These are phyloP conservation scores for Pleoardoris graminearum DNA, from an alignment of 2,329 filamentous ascomycete genomes.

Conservation along the genomic window DNA sequence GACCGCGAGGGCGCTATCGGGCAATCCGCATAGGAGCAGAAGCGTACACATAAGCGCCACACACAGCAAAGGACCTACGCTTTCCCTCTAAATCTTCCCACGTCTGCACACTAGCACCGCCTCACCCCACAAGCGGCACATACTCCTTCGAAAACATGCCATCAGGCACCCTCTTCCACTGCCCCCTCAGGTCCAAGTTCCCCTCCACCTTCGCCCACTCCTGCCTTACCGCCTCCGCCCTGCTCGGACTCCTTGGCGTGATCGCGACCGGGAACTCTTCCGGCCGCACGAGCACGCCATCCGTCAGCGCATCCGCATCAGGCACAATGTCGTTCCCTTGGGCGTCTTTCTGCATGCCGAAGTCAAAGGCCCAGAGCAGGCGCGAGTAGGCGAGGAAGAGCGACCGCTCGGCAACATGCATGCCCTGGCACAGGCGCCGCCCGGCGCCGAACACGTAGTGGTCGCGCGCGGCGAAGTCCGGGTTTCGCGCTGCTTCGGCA, in stretches of 20 bases:
- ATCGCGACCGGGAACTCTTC: constrained; percentile 17
- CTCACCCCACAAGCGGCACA: background rate
- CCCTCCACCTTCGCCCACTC: constrained; percentile 20
- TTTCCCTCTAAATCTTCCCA: too few species aligned
- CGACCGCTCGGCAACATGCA: constrained; percentile 36
- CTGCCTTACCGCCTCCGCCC: constrained; percentile 11
- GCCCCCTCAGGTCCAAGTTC: constrained; percentile 19
- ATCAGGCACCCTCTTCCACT: constrained; percentile 16
- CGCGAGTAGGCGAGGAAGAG: constrained; percentile 32
- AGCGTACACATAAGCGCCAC: too few species aligned
- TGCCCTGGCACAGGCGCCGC: constrained; percentile 39
- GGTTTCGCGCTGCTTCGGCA: constrained; percentile 14
- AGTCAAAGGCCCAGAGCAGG: constrained; percentile 40
- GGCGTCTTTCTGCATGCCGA: constrained; percentile 2
- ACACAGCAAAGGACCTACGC: too few species aligned
- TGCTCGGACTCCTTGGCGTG: constrained; percentile 16
- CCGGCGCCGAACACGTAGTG: constrained; percentile 46
- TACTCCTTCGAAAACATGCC: constrained; percentile 7
- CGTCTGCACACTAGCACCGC: too few species aligned
- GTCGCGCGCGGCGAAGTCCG: constrained; percentile 27
- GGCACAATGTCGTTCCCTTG: constrained; percentile 10
- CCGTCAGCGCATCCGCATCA: constrained; percentile 12
- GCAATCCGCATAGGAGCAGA: too few species aligned
- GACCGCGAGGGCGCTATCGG: too few species aligned
- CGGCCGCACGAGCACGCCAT: constrained; percentile 19